Evolutionary conservation across 1,284 basidiomycete genomes (phyloP).

Genomic region (Boletus semigastroideus): DNA sequence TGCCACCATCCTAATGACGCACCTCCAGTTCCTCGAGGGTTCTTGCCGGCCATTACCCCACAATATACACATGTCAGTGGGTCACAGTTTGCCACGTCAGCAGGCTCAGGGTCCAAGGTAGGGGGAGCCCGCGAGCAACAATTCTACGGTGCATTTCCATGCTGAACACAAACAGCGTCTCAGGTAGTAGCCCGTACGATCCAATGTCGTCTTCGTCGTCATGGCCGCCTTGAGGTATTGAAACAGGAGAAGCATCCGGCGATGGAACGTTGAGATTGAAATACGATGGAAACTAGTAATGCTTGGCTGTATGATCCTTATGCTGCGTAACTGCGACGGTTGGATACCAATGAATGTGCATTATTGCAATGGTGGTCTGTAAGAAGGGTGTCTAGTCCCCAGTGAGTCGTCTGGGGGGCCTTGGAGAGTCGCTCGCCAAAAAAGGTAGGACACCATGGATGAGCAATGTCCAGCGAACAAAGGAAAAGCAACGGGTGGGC

Average conservation of each 20-base stretch:
- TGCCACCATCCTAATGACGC: too few species aligned
- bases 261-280: constrained; percentile 41
- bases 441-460: constrained; percentile 28
- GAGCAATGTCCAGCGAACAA: constrained; percentile 27
- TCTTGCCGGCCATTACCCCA: too few species aligned
- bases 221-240: constrained; percentile 25
- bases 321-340: constrained; percentile 67
- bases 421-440: constrained; percentile 42
- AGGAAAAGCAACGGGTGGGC: constrained; percentile 34
- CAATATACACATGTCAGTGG: too few species aligned
- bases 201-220: constrained; percentile 56
- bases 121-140: too few species aligned
- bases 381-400: constrained; percentile 31
- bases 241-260: constrained; percentile 48
- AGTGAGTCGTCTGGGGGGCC: constrained; percentile 45
- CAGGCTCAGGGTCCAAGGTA: too few species aligned
- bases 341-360: constrained; percentile 35
- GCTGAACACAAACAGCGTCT: constrained; percentile 56
- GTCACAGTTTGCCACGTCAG: too few species aligned
- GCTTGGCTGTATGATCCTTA: constrained; percentile 16
- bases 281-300: constrained; percentile 43
- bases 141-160: too few species aligned
- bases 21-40: too few species aligned
- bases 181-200: constrained; percentile 34
- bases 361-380: constrained; percentile 12